Conservation (phyloP, 805 yeast species). For the Metschnikowia similis region DNA sequence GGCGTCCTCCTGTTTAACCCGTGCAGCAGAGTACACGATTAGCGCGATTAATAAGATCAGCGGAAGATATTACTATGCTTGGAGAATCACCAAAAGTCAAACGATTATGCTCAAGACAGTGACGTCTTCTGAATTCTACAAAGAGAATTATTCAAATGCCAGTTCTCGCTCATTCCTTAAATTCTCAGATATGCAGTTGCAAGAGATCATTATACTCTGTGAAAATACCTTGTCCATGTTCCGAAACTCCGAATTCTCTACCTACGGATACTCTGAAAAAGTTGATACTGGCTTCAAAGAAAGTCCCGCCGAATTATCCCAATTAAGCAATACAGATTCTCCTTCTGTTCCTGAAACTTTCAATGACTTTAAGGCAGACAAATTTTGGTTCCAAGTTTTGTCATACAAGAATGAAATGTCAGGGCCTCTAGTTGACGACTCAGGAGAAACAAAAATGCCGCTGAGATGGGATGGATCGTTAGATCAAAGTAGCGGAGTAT, state of each 20-base stretch:
- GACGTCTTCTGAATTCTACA: slow-evolving; percentile 28
- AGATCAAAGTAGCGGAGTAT: neutral
- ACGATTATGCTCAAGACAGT: slow-evolving; percentile 36
- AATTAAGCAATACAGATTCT: slow-evolving; percentile 2
- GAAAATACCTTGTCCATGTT: slow-evolving; percentile 12
- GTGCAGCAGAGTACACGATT: slow-evolving; percentile 23
- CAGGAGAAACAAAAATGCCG: neutral
- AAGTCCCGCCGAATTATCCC: neutral
- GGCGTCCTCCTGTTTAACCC: slow-evolving; percentile 14
- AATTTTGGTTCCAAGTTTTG: slow-evolving; percentile 34
- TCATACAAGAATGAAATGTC: slow-evolving; percentile 22
- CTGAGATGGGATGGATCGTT: neutral
- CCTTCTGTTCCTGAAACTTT: slow-evolving; percentile 6
- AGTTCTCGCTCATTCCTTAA: slow-evolving; percentile 11
- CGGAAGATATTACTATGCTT: slow-evolving; percentile 59
- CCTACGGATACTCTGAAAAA: slow-evolving; percentile 12
- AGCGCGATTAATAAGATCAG: slow-evolving; percentile 40
- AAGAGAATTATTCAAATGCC: slow-evolving; percentile 17
- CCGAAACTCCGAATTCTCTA: slow-evolving; percentile 10
- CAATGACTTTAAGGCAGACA: slow-evolving; percentile 29
- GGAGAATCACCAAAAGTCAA: slow-evolving; percentile 62
- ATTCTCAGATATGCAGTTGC: slow-evolving; percentile 21
- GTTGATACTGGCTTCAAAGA: slow-evolving; percentile 7
- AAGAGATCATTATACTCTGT: slow-evolving; percentile 21
- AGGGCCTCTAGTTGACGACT: neutral